These are phyloP conservation scores for Cercophora scortea DNA, from an alignment of 495 filamentous ascomycete genomes.

Conservation along the genomic window DNA sequence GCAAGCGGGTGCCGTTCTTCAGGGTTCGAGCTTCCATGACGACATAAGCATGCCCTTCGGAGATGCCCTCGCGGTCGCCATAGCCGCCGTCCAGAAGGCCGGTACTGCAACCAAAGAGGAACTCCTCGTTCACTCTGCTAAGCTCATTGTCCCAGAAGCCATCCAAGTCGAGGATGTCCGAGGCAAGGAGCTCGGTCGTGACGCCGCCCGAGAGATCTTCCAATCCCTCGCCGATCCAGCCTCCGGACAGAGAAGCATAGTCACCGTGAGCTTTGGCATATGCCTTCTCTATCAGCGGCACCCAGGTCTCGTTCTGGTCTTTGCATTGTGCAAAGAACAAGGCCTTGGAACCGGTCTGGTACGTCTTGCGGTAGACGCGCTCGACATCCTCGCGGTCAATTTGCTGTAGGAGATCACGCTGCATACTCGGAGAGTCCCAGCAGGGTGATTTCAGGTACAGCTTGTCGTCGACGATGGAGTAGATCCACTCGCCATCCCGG, in stretches of 20 bases:
- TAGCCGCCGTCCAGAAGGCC: constrained; percentile 57
- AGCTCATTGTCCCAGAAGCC: constrained; percentile 87
- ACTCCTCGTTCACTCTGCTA: constrained; percentile 78
- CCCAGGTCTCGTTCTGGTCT: constrained; percentile 88
- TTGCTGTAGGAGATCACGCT: constrained; percentile 43
- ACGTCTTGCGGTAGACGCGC: constrained; percentile 70
- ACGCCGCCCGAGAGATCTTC: constrained; percentile 94
- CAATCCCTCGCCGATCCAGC: constrained; percentile 81
- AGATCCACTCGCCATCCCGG: constrained; percentile 91
- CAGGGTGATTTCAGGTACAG: constrained; percentile 76
- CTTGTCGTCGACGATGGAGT: constrained; percentile 77
- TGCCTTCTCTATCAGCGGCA: constrained; percentile 87
- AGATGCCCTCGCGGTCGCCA: constrained; percentile 65
- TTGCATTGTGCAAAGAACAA: constrained; percentile 84
- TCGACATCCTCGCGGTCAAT: constrained; percentile 59
- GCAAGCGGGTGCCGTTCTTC: constrained; percentile 37
- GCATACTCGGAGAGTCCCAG: constrained; percentile 58
- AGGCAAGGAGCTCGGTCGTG: constrained; percentile 73
- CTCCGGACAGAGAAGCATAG: constrained; percentile 71
- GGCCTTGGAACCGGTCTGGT: constrained; percentile 73
- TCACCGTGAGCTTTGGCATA: constrained; percentile 93
- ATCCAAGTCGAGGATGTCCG: constrained; percentile 83
- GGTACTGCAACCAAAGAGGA: constrained; percentile 79
- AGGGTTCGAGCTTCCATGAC: constrained; percentile 67
- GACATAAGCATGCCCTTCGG: constrained; percentile 79